phyloP scores from a whole-genome alignment of 495 filamentous ascomycete species.

The Aspergillus taichungensis region DNA sequence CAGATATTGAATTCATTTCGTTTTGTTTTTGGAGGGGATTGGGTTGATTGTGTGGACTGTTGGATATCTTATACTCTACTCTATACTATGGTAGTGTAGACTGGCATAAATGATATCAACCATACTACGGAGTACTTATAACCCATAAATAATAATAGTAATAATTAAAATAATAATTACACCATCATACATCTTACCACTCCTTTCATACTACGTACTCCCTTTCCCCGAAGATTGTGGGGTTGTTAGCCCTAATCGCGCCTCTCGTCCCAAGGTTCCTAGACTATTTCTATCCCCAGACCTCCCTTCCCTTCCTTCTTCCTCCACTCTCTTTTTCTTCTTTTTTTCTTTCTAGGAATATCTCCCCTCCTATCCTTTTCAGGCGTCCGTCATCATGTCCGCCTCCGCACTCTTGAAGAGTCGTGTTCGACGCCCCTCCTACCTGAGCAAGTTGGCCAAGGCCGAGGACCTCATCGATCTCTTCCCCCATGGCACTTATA shows the following conservation, averaged over 20 bases:
- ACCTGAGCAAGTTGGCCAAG: constrained; percentile 69
- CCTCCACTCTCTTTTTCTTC: constrained; percentile 3
- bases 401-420: constrained; percentile 69
- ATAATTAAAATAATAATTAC: too few species aligned
- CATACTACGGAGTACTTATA: too few species aligned
- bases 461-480: constrained; percentile 71
- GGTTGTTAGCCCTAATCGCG: background rate
- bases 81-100: too few species aligned
- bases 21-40: too few species aligned
- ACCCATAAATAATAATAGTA: too few species aligned
- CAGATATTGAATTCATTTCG: too few species aligned
- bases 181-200: too few species aligned
- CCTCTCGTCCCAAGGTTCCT: background rate
- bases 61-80: too few species aligned
- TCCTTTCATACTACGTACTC: too few species aligned
- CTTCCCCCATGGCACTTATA: constrained; percentile 74
- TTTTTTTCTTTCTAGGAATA: constrained; percentile 1
- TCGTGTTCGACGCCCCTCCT: constrained; percentile 64
- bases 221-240: background rate
- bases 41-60: too few species aligned
- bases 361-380: constrained; percentile 7
- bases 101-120: too few species aligned
- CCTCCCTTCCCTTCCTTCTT: constrained; percentile 2
- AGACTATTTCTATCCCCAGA: constrained; percentile 17
- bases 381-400: constrained; percentile 25